These are phyloP conservation scores for Ochromonas danica DNA, from an alignment of 108 stramenopile genomes.

Conservation along the genomic window DNA sequence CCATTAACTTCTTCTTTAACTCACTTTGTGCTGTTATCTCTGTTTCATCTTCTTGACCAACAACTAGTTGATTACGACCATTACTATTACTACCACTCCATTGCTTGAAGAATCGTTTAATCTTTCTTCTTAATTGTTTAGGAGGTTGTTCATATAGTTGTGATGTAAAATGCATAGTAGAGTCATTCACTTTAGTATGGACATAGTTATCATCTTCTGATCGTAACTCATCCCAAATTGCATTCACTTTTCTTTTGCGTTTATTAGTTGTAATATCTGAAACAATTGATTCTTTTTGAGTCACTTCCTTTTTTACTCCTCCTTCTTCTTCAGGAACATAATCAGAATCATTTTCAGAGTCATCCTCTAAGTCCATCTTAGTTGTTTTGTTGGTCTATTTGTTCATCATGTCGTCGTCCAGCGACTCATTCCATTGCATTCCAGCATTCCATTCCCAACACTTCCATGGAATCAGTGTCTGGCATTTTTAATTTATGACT, in stretches of 20 bases:
- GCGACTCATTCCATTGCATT: too few relatives aligned
- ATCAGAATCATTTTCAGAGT: slow-evolving; percentile 14
- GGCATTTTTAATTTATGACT: too few relatives aligned
- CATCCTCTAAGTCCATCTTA: slow-evolving; percentile 1
- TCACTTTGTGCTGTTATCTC: neutral
- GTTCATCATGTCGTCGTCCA: too few relatives aligned
- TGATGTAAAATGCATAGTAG: neutral
- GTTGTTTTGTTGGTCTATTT: too few relatives aligned
- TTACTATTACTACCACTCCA: neutral
- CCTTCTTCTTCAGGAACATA: neutral
- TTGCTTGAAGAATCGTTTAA: neutral
- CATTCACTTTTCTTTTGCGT: neutral
- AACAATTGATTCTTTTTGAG: neutral
- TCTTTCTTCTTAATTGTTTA: neutral
- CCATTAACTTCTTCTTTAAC: neutral
- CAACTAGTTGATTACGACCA: neutral
- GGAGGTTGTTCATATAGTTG: neutral
- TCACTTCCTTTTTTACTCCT: neutral
- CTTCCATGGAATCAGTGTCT: too few relatives aligned
- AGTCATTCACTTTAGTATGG: neutral
- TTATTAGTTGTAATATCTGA: neutral
- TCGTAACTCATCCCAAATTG: slow-evolving; percentile 1
- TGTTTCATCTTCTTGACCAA: neutral
- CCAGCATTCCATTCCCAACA: too few relatives aligned
- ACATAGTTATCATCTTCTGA: neutral